These are phyloP conservation scores for Yamadazyma takamatsuzukensis DNA, from an alignment of 805 yeast species.

Conservation along the genomic window DNA sequence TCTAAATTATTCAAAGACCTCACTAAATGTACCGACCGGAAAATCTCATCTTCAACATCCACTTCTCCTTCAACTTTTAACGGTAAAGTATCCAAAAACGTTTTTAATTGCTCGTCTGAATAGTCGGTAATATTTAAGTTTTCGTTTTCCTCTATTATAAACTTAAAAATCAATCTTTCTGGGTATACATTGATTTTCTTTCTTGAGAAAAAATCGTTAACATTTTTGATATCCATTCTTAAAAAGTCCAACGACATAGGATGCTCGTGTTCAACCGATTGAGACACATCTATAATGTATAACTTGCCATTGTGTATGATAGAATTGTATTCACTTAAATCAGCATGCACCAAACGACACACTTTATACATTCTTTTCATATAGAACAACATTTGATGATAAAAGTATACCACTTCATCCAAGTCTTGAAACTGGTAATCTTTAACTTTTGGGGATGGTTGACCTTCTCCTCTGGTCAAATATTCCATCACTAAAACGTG, in stretches of 20 bases:
- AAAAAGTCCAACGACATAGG: conserved; percentile 94
- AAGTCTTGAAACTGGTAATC: conserved; percentile 74
- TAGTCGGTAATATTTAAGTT: conserved; percentile 35
- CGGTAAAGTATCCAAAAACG: conserved; percentile 50
- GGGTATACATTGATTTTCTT: conserved; percentile 73
- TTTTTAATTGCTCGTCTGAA: conserved; percentile 38
- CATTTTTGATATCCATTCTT: conserved; percentile 96
- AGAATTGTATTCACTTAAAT: conserved; percentile 89
- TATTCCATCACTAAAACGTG: conserved; percentile 96
- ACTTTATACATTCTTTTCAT: conserved; percentile 85
- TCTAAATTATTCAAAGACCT: conserved; percentile 79
- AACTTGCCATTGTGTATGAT: conserved; percentile 76
- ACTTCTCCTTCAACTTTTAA: conserved; percentile 60
- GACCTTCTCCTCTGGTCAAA: conserved; percentile 71
- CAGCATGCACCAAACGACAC: conserved; percentile 94
- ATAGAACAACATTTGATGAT: conserved; percentile 74
- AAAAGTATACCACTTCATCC: conserved; percentile 63
- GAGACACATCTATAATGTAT: conserved; percentile 94
- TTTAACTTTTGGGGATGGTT: conserved; percentile 85
- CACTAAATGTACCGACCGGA: conserved; percentile 74
- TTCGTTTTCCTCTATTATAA: conserved; percentile 54
- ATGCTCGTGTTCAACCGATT: conserved; percentile 96
- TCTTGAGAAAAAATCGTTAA: conserved; percentile 78
- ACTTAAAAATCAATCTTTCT: conserved; percentile 78
- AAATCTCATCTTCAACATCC: conserved; percentile 70